Base-by-base conservation (phyloP, 495 filamentous ascomycete species). In the Xylaria acuta region DNA sequence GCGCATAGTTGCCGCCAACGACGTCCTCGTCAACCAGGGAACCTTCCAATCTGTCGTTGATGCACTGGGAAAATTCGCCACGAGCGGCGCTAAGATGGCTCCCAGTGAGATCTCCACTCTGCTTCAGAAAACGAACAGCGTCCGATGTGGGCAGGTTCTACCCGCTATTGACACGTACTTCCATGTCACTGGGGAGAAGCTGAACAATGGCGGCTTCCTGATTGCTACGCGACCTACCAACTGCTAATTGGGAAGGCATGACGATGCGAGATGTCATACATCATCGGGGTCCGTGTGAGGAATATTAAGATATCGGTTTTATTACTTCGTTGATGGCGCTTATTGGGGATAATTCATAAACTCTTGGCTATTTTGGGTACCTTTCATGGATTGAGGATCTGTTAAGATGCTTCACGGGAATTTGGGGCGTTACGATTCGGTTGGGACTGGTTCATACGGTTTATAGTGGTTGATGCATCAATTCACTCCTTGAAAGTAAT, bases 161-260 rank as follows among this genome's bases (percentile, higher is more conserved):
- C 74, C 74, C 4, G 73, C 72, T 43, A 76, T 76, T 65, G 72
- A 76, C 41, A 69, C 67, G 2, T 76, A 76, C 53, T 76, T 76
- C 66, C 71, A 51, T 12, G 74, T 72, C 20, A 66, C 74, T 32
- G 74, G 74, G 25, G 47, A 64, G 45, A 67, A 43, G 40, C 40
- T 56, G 38, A 40, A 54, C 41, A 36, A 51, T 36, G 25, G 72
- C 41, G 20, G 45, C 66, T 22, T 67, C 32, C 22, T 43, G 49
- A 2, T 67, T 7, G 65, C 65, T n/a, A 56, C 47, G 8, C 65
- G 65, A 25, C 65, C 65, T 56, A 67, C 20, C n/a, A 67, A 67
- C 49, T 67, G 65, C 49, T 67, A n/a, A 41, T 25, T 41, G 5
- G 49, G 36, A 20, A 36, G 38, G 14, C 30, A 8, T 30, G n/a